Base-by-base conservation (phyloP, 805 yeast species). In the Zygotorulaspora chibaensis region DNA sequence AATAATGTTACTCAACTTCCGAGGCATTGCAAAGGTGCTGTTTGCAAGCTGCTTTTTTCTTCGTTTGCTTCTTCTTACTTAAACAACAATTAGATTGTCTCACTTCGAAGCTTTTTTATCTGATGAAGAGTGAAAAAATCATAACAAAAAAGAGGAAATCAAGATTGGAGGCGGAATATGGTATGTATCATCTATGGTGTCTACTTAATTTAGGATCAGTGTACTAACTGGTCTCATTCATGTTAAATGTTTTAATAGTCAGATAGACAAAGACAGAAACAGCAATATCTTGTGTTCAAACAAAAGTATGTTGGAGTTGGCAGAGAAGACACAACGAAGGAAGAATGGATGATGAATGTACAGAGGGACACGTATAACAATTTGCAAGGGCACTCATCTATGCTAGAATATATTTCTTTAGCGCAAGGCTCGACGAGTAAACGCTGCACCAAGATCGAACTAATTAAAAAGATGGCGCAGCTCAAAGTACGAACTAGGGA, bases 221-320 rank as follows among this genome's bases (percentile, higher is more conserved):
- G 8, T 18, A 35, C 38, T 35, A 35, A 44, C 47, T 33, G 12
- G 31, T 28, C n/a, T 8, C 38, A 4, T n/a, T n/a, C n/a, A n/a
- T n/a, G n/a, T n/a, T n/a, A n/a, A n/a, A 10, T 26, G 10, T 27
- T 15, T n/a, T 20, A 18, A 35, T 40, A 76, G 88, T 82, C 87
- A 4, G 89, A 84, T 54, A 80, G 78, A 63, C 69, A 79, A 17
- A 69, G 84, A 51, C 85, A 81, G 35, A 73, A 73, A 49, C 83
- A 77, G 55, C 69, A 71, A 38, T 81, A 72, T 58, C 79, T 77
- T 39, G 75, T 70, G 27, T 69, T 79, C 42, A 81, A 80, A 55
- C 59, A 79, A 35, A 79, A 83, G 57, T 80, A 84, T 58, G 69
- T 83, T 17, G 96, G 95, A 1, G 63, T 90, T 1, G 96, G 96